These are phyloP conservation scores for Diaporthe batatas DNA, from an alignment of 2,329 filamentous ascomycete species.

Conservation along the genomic window DNA sequence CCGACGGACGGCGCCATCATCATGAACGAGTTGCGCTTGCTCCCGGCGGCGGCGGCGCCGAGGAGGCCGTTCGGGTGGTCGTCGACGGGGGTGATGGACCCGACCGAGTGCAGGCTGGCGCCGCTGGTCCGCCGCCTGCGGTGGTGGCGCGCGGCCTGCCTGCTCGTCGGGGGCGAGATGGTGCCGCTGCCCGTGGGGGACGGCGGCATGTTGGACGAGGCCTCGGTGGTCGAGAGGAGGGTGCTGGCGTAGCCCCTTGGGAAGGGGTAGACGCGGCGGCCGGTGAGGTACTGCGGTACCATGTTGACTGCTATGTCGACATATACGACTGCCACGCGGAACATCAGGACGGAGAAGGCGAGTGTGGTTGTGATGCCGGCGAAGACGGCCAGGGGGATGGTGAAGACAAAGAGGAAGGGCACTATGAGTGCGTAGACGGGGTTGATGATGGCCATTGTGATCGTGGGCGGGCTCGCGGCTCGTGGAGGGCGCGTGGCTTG, in stretches of 20 bases:
- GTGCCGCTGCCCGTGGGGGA: slow-evolving; percentile 28
- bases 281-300: slow-evolving; percentile 66
- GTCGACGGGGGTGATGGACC: slow-evolving; percentile 49
- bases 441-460: slow-evolving; percentile 65
- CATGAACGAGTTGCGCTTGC: slow-evolving; percentile 42
- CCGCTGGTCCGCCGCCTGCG: slow-evolving; percentile 47
- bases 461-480: neutral
- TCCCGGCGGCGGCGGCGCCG: slow-evolving; percentile 37
- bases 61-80: slow-evolving; percentile 45
- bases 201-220: slow-evolving; percentile 46
- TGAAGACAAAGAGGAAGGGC: slow-evolving; percentile 73
- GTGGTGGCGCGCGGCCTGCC: slow-evolving; percentile 37
- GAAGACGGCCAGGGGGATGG: slow-evolving; percentile 72
- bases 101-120: slow-evolving; percentile 50
- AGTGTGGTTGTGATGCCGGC: slow-evolving; percentile 74
- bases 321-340: slow-evolving; percentile 73
- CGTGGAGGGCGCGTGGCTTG: slow-evolving; percentile 11
- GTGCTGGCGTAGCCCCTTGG: slow-evolving; percentile 33
- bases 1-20: slow-evolving; percentile 62
- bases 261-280: slow-evolving; percentile 51
- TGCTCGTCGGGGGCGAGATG: slow-evolving; percentile 37
- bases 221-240: slow-evolving; percentile 36
- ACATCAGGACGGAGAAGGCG: slow-evolving; percentile 71
- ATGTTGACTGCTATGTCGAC: slow-evolving; percentile 72
- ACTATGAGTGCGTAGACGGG: slow-evolving; percentile 69